Conservation (phyloP, 805 yeast species). For the Schizosaccharomyces osmophilus region DNA sequence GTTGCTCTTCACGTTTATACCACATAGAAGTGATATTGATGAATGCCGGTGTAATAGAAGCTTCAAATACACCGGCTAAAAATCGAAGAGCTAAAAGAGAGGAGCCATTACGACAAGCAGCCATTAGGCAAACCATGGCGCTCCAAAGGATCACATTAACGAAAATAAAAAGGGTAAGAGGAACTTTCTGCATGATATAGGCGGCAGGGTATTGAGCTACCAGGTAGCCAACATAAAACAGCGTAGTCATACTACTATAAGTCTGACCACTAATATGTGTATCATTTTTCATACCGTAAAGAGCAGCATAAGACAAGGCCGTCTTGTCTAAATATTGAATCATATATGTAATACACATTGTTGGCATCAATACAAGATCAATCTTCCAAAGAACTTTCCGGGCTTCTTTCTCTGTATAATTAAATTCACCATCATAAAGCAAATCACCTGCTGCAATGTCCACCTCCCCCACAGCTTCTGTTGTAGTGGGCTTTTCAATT, state of each 20-base stretch:
- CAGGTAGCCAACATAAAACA: slow-evolving; percentile 39
- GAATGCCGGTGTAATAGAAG: slow-evolving; percentile 28
- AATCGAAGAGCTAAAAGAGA: slow-evolving; percentile 26
- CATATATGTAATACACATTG: slow-evolving; percentile 28
- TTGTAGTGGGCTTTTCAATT: too few species aligned
- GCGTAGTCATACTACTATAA: slow-evolving; percentile 8
- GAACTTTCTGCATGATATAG: slow-evolving; percentile 27
- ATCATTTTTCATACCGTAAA: slow-evolving; percentile 25
- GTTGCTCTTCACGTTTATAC: slow-evolving; percentile 24
- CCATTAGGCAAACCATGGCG: slow-evolving; percentile 22
- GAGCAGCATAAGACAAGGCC: slow-evolving; percentile 27
- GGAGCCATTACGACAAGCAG: slow-evolving; percentile 24
- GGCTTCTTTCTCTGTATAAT: neutral
- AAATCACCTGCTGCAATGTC: neutral
- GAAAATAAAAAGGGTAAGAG: slow-evolving; percentile 28
- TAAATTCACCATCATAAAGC: neutral
- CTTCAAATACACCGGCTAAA: slow-evolving; percentile 25
- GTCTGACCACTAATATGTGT: slow-evolving; percentile 21
- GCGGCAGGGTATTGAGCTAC: slow-evolving; percentile 28
- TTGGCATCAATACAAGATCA: slow-evolving; percentile 25
- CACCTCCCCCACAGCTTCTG: neutral
- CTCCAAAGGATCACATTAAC: slow-evolving; percentile 40
- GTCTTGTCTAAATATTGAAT: slow-evolving; percentile 38
- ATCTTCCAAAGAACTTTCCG: slow-evolving; percentile 16
- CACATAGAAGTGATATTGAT: slow-evolving; percentile 38